Base-by-base conservation (phyloP, 2,329 filamentous ascomycete genomes). In the Penicillium concentricum region DNA sequence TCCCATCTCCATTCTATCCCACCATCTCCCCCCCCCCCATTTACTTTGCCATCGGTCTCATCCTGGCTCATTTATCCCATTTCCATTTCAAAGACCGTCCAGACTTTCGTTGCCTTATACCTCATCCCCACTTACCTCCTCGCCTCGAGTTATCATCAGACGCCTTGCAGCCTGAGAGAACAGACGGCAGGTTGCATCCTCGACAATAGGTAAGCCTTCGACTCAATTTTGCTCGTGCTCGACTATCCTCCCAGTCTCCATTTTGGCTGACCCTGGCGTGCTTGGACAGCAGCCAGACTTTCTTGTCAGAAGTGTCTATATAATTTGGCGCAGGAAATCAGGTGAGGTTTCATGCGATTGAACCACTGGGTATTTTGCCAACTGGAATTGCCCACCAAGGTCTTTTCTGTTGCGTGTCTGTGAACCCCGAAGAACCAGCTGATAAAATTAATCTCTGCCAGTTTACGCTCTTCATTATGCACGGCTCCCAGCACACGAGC, bases 1-100 rank as follows among this genome's bases (percentile, higher is more conserved):
- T 50, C 22, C 47, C 16, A 26, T 26, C 20, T 61, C 63, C 66
- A 59, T 56, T 55, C 56, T 54, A 53, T 56, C 63, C 48, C 60
- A 9, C 44, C 49, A 51, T 61, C 68, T 65, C 15, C 80, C 41
- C 24, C 60, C 68, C 65, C 15, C 80, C 41, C 24, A 28, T 18
- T 43, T 44, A 18, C 16, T 34, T 34, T n/a, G 28, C 75, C 22
- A 58, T 57, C 58, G 57, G 22, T 32, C 16, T 55, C 45, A 34
- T 49, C 51, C 57, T 15, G 46, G 32, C 32, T 16, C n/a, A 49
- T 49, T 38, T 38, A 38, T 38, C 32, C 20, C 18, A n/a, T 49
- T 13, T 35, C 49, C 15, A 28, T 44, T 43, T 15, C 48, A 56
- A 56, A 50, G 58, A 35, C 38, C 50, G 20, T 47, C 50, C 51